A percentile compares a stretch with the other conserved stretches of the same genome.
Evolutionary conservation across 768 basidiomycete species (phyloP).

Genomic region (Naganishia vishniacii): DNA sequence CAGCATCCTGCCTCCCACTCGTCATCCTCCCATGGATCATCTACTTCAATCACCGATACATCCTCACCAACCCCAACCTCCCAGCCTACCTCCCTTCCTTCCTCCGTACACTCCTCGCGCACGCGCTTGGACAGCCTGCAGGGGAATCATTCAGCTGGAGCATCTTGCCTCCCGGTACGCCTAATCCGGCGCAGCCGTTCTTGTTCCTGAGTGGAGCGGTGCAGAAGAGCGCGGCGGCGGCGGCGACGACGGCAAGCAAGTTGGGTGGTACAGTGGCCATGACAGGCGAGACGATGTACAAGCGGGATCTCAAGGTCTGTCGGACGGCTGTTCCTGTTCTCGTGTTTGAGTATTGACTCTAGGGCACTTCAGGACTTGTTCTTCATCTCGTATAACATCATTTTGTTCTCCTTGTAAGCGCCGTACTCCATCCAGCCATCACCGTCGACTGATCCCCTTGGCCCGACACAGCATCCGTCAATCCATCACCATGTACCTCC

Average conservation of each 20-base stretch:
- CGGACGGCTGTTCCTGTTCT: not conserved
- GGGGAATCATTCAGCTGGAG: slow-evolving; percentile 19
- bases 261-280: slow-evolving; percentile 12
- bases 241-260: slow-evolving; percentile 19
- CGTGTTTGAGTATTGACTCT: no score
- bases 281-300: slow-evolving; percentile 13
- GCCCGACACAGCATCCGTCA: slow-evolving; percentile 58
- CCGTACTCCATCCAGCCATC: no score
- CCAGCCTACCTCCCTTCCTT: slow-evolving; percentile 47
- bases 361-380: slow-evolving; percentile 57
- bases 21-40: slow-evolving; percentile 36
- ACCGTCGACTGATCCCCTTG: not conserved
- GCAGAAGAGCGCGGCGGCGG: slow-evolving; percentile 27
- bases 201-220: slow-evolving; percentile 56
- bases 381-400: slow-evolving; percentile 75
- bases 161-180: slow-evolving; percentile 39
- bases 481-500: slow-evolving; percentile 60
- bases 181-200: slow-evolving; percentile 69
- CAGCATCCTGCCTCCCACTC: slow-evolving; percentile 40
- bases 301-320: slow-evolving; percentile 15
- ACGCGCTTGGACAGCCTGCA: not conserved
- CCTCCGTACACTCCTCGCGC: slow-evolving; percentile 9
- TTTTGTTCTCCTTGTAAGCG: slow-evolving; percentile 71
- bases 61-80: slow-evolving; percentile 46
- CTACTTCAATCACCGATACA: slow-evolving; percentile 36